These are phyloP conservation scores for Lichtheimia ornata DNA, from an alignment of 371 early-diverging fungal genomes.

Conservation along the genomic window DNA sequence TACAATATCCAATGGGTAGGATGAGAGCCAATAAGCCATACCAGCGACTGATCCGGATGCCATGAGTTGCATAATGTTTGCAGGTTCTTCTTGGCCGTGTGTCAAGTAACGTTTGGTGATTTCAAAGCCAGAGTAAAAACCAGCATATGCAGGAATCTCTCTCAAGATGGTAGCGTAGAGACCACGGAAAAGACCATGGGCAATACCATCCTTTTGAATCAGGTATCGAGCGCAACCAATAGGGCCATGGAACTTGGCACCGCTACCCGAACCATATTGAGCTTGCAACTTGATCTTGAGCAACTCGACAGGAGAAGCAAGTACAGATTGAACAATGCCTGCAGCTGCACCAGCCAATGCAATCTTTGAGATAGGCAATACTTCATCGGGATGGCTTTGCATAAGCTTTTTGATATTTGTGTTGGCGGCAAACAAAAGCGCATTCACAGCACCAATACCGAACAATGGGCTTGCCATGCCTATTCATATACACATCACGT, in stretches of 20 bases:
- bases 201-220: slow-evolving; percentile 62
- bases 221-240: slow-evolving; percentile 67
- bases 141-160: slow-evolving; percentile 85
- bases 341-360: slow-evolving; percentile 81
- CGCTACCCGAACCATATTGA: slow-evolving; percentile 54
- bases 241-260: slow-evolving; percentile 52
- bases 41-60: slow-evolving; percentile 77
- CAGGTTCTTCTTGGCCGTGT: slow-evolving; percentile 39
- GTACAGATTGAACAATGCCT: slow-evolving; percentile 69
- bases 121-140: slow-evolving; percentile 84
- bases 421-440: slow-evolving; percentile 80
- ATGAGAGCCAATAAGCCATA: slow-evolving; percentile 77
- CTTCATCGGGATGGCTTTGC: slow-evolving; percentile 36
- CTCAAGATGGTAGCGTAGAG: slow-evolving; percentile 76
- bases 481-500: slow-evolving; percentile 16
- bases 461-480: slow-evolving; percentile 83
- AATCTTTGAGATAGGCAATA: slow-evolving; percentile 59
- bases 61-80: slow-evolving; percentile 64
- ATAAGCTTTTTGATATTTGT: slow-evolving; percentile 61
- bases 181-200: slow-evolving; percentile 76
- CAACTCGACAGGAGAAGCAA: slow-evolving; percentile 83
- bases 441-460: slow-evolving; percentile 85
- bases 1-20: slow-evolving; percentile 84
- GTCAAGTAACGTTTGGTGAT: slow-evolving; percentile 64
- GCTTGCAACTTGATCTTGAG: slow-evolving; percentile 83